Evolutionary conservation across 2,329 filamentous ascomycete species (phyloP), one percentile per base, ranked within the genome.

Genomic region (Pyricularia pennisetigena): DNA sequence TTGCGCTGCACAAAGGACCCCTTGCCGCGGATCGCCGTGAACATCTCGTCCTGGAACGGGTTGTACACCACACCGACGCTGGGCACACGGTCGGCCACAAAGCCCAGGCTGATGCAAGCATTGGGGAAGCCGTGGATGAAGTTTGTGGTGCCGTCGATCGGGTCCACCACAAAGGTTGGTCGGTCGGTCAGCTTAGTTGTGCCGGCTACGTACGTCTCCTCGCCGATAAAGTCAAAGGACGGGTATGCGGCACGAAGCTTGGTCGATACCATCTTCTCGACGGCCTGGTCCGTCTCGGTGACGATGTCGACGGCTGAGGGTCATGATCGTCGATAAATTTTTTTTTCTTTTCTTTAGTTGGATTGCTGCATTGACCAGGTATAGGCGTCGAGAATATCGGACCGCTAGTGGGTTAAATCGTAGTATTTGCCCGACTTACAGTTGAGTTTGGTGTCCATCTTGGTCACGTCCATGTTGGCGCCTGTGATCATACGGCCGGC

Each of bases 81-180:
- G 26, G 91, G 90, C 12, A 76, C 74, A 71, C 85, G 84, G 74
- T 85, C 78, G 70, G 93, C 78, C 62, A 89, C 84, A 69, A 94
- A 83, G 64, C 91, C 91, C 41, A 94, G 86, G 12, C 90, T 92
- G 79, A 94, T 89, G 79, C 88, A 91, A 70, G 91, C 90, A 73
- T 87, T 84, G 4, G 90, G 90, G 78, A 92, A 90, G 24, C 85
- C 85, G 78, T 94, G 91, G 64, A 94, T 85, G 74, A 94, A 93
- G 82, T 94, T 94, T 66, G 89, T 92, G 7, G 87, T 93, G 74
- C 90, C 91, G 79, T 94, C 91, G 73, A 94, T 93, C 63, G 91
- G 91, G 76, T 94, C 91, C 72, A 91, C 88, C 74, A 94, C 85
- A 79, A 94, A 94, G 62, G 91, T 94, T 1, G 91, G 91, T 20